phyloP scores from a whole-genome alignment of 805 yeast species.

The Alloascoidea africana region DNA sequence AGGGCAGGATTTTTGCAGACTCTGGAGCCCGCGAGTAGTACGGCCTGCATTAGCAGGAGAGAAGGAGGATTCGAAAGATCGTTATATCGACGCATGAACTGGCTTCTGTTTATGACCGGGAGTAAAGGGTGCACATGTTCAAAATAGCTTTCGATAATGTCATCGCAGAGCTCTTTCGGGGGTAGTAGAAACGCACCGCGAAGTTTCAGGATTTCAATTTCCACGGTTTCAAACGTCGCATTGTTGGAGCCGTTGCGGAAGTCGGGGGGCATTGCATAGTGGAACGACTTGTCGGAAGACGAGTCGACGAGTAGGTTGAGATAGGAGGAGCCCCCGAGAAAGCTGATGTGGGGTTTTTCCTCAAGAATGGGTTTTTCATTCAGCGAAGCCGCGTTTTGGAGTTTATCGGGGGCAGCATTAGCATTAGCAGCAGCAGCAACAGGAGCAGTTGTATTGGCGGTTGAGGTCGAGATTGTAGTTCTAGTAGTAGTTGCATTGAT shows the following conservation, averaged over 20 bases:
- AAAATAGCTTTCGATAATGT: conserved; percentile 46
- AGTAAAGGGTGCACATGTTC: conserved; percentile 48
- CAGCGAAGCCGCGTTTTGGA: no score
- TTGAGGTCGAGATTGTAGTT: no score
- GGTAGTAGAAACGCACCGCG: conserved; percentile 66
- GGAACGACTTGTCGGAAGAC: conserved; percentile 31
- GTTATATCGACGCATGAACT: conserved; percentile 43
- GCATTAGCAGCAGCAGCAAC: no score
- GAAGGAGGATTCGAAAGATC: conserved; percentile 46
- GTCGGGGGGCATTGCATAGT: conserved; percentile 17
- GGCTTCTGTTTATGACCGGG: conserved; percentile 50
- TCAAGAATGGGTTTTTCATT: no score
- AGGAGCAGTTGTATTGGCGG: no score
- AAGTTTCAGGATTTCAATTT: conserved; percentile 44
- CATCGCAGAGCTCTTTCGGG: conserved; percentile 37
- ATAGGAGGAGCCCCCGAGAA: conserved; percentile 38
- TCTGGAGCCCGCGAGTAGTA: conserved; percentile 54
- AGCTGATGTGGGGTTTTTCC: conserved; percentile 11
- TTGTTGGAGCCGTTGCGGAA: no score
- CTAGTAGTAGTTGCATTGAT: conserved; percentile 7
- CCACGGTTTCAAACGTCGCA: conserved; percentile 46
- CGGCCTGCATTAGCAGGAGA: conserved; percentile 48
- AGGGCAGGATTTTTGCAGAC: conserved; percentile 38
- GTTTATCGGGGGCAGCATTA: no score
- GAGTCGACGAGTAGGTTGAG: conserved; percentile 29